Conservation (phyloP, 169 alveolate species). For the Cryptosporidium tyzzeri region DNA sequence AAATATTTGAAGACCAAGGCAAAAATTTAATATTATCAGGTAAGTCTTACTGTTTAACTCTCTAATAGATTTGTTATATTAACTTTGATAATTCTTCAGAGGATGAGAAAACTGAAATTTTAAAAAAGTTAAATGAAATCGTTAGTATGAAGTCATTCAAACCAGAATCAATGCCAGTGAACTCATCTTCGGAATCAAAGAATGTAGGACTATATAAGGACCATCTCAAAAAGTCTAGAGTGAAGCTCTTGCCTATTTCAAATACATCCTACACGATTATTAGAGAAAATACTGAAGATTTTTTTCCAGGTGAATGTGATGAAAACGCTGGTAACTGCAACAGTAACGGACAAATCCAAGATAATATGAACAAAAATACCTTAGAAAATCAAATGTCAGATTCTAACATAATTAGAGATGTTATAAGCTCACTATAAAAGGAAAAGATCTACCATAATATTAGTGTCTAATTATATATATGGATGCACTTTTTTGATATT, state of each 20-base stretch:
- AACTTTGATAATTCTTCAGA: background rate
- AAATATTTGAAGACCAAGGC: constrained; percentile 40
- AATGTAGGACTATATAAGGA: constrained; percentile 11
- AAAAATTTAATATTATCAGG: constrained; percentile 54
- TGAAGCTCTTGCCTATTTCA: constrained; percentile 46
- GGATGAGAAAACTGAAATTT: constrained; percentile 44
- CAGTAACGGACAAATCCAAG: background rate
- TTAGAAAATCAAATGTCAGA: background rate
- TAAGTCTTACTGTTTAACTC: background rate
- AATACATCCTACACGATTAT: constrained; percentile 51
- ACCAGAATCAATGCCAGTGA: background rate
- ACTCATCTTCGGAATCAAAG: background rate
- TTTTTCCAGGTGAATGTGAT: background rate
- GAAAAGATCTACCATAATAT: constrained; percentile 9
- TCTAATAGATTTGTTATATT: background rate
- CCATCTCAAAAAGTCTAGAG: constrained; percentile 20
- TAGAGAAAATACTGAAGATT: constrained; percentile 16
- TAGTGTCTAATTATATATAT: constrained; percentile 29
- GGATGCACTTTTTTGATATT: constrained; percentile 70
- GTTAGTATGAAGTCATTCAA: constrained; percentile 2
- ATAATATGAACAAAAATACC: background rate
- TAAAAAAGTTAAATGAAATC: constrained; percentile 19
- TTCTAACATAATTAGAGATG: background rate
- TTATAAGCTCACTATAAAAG: constrained; percentile 12
- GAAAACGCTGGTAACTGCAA: background rate